These are phyloP conservation scores for Hypomontagnella submonticulosa DNA, from an alignment of 495 filamentous ascomycete genomes.

Conservation along the genomic window DNA sequence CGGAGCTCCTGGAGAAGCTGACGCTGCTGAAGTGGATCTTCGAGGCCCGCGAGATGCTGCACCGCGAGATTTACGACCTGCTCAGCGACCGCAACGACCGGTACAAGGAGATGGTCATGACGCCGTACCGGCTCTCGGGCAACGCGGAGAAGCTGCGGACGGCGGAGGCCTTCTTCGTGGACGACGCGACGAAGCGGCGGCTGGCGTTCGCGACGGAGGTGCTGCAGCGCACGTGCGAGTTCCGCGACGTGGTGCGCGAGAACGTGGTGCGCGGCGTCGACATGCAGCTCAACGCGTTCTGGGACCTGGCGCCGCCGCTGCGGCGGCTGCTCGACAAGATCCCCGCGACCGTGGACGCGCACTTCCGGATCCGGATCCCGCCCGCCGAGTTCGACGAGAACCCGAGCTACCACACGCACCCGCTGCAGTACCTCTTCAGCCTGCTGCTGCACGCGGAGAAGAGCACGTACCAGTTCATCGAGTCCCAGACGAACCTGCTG, in stretches of 20 bases:
- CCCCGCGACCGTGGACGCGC: conserved; percentile 59
- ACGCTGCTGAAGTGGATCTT: conserved; percentile 98
- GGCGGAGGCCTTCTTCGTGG: conserved; percentile 81
- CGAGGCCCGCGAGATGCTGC: conserved; percentile 86
- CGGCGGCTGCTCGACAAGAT: conserved; percentile 80
- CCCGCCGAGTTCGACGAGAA: conserved; percentile 84
- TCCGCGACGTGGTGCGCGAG: conserved; percentile 82
- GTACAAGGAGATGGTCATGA: conserved; percentile 82
- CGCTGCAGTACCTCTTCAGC: conserved; percentile 87
- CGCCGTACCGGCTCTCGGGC: conserved; percentile 77
- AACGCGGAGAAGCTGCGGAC: conserved; percentile 78
- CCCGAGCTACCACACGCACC: conserved; percentile 78
- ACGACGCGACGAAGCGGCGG: conserved; percentile 77
- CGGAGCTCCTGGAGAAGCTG: conserved; percentile 91
- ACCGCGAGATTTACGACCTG: conserved; percentile 84
- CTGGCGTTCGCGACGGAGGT: conserved; percentile 71
- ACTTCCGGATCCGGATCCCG: conserved; percentile 77
- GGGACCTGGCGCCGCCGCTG: conserved; percentile 93
- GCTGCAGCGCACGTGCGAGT: conserved; percentile 77
- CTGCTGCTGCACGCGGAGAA: conserved; percentile 88
- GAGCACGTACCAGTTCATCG: conserved; percentile 94
- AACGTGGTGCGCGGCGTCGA: conserved; percentile 91
- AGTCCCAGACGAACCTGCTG: conserved; percentile 91
- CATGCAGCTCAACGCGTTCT: conserved; percentile 90
- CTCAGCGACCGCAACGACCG: conserved; percentile 84